These are phyloP conservation scores for Pugionium dolabratum DNA, from an alignment of 345 rosid species.

Conservation along the genomic window DNA sequence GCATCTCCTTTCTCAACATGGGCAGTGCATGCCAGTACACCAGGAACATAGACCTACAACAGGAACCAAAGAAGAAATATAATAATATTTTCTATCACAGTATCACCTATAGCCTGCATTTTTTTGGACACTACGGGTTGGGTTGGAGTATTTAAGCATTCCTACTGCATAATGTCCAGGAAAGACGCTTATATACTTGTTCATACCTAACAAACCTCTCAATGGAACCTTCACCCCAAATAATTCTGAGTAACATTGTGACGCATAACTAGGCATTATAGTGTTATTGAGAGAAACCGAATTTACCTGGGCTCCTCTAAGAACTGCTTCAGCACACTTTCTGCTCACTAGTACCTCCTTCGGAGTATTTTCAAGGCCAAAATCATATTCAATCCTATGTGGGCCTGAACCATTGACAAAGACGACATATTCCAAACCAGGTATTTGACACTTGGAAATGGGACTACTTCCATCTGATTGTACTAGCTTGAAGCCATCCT, in stretches of 20 bases:
- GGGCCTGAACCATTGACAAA: slow-evolving; percentile 94
- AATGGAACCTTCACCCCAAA: background rate
- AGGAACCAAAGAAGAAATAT: slow-evolving; percentile 30
- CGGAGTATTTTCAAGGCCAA: slow-evolving; percentile 51
- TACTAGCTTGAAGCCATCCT: slow-evolving; percentile 30
- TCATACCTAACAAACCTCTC: background rate
- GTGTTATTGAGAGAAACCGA: background rate
- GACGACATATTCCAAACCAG: slow-evolving; percentile 79
- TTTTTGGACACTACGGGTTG: too few species aligned
- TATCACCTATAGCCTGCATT: background rate
- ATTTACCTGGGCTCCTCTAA: slow-evolving; percentile 94
- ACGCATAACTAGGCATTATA: background rate
- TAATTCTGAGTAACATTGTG: background rate
- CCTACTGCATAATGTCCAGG: slow-evolving; percentile 2
- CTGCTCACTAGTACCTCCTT: slow-evolving; percentile 97
- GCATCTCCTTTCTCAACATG: slow-evolving; percentile 93
- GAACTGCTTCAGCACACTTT: slow-evolving; percentile 98
- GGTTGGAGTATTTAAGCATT: too few species aligned
- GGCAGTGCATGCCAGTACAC: slow-evolving; percentile 93
- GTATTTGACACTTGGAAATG: slow-evolving; percentile 64
- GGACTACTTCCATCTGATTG: slow-evolving; percentile 37
- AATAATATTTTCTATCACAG: background rate
- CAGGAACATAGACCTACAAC: slow-evolving; percentile 89
- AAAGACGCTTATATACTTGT: slow-evolving; percentile 6
- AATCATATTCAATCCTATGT: slow-evolving; percentile 62